phyloP scores from a whole-genome alignment of 805 yeast genomes.

The Zygosaccharomyces kombuchaensis region DNA sequence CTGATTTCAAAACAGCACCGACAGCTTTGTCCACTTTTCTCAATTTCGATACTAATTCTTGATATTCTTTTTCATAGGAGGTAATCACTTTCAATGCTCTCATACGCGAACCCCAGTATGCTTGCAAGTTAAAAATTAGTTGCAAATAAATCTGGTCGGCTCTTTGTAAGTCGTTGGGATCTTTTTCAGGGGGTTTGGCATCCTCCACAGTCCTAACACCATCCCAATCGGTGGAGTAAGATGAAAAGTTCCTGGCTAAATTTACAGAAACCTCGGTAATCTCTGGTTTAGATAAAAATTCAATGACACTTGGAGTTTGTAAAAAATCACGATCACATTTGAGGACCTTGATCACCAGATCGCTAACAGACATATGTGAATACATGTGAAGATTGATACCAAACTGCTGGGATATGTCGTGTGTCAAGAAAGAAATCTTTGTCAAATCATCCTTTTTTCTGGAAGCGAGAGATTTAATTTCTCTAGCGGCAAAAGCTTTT shows the following conservation, averaged over 20 bases:
- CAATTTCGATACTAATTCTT: slow-evolving; percentile 63
- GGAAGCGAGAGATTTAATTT: slow-evolving; percentile 47
- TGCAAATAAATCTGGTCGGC: slow-evolving; percentile 84
- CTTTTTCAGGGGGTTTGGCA: slow-evolving; percentile 54
- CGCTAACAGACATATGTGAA: slow-evolving; percentile 56
- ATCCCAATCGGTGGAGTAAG: slow-evolving; percentile 74
- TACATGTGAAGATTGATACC: slow-evolving; percentile 88
- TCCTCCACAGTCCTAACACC: slow-evolving; percentile 38
- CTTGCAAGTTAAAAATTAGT: slow-evolving; percentile 74
- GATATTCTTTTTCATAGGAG: slow-evolving; percentile 73
- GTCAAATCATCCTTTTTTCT: slow-evolving; percentile 45
- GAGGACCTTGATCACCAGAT: slow-evolving; percentile 64
- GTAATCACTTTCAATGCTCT: slow-evolving; percentile 70
- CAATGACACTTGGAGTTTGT: slow-evolving; percentile 68
- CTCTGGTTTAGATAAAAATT: slow-evolving; percentile 73
- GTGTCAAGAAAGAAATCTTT: slow-evolving; percentile 65
- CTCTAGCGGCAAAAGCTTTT: slow-evolving; percentile 80
- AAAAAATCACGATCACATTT: slow-evolving; percentile 72
- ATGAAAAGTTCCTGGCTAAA: slow-evolving; percentile 66
- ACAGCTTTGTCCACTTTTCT: slow-evolving; percentile 71
- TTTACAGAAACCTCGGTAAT: slow-evolving; percentile 71
- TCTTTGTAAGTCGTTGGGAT: slow-evolving; percentile 72
- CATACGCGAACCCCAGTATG: slow-evolving; percentile 90
- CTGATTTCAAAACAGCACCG: slow-evolving; percentile 58
- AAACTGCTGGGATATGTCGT: slow-evolving; percentile 90